These are phyloP conservation scores for Malassezia furfur DNA, from an alignment of 1,284 basidiomycete species.

Conservation along the genomic window DNA sequence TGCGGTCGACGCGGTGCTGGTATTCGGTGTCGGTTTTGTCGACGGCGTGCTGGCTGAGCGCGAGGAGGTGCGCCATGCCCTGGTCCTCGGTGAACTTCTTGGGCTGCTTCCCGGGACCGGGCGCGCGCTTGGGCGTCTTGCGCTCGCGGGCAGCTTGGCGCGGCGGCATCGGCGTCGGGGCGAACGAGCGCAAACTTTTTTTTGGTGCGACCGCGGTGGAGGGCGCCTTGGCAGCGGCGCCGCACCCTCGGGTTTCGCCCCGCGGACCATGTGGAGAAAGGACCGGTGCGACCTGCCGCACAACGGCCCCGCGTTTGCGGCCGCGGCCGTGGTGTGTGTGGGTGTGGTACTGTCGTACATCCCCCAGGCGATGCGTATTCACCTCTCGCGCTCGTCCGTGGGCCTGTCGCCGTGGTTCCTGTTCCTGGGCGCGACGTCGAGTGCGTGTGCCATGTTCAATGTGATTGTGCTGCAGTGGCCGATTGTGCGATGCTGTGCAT, in stretches of 20 bases:
- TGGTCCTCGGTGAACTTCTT: constrained; percentile 12
- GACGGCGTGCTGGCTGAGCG: constrained; percentile 12
- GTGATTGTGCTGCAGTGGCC: constrained; percentile 75
- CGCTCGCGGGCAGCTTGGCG: background rate
- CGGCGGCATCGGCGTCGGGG: background rate
- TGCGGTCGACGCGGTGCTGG: constrained; percentile 6
- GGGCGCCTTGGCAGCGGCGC: background rate
- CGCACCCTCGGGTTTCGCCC: no score
- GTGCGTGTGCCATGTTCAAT: constrained; percentile 49
- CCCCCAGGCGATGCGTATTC: constrained; percentile 66
- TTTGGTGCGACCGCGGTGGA: background rate
- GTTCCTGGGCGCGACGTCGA: constrained; percentile 71
- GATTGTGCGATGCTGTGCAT: constrained; percentile 59
- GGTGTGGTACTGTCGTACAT: constrained; percentile 78
- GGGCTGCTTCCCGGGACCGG: background rate
- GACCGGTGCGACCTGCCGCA: constrained; percentile 49
- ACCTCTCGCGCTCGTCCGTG: constrained; percentile 62
- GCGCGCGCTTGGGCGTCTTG: background rate
- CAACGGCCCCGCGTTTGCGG: constrained; percentile 63
- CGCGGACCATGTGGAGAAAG: background rate
- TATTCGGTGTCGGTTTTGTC: constrained; percentile 9
- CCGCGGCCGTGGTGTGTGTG: constrained; percentile 64
- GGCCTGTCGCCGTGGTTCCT: constrained; percentile 87
- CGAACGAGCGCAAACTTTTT: background rate
- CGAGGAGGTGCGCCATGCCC: constrained; percentile 9